A percentile compares a stretch with the other conserved stretches of the same genome.
Conservation (phyloP, 1,284 basidiomycete genomes). For the Rhodotorula mucilaginosa region DNA sequence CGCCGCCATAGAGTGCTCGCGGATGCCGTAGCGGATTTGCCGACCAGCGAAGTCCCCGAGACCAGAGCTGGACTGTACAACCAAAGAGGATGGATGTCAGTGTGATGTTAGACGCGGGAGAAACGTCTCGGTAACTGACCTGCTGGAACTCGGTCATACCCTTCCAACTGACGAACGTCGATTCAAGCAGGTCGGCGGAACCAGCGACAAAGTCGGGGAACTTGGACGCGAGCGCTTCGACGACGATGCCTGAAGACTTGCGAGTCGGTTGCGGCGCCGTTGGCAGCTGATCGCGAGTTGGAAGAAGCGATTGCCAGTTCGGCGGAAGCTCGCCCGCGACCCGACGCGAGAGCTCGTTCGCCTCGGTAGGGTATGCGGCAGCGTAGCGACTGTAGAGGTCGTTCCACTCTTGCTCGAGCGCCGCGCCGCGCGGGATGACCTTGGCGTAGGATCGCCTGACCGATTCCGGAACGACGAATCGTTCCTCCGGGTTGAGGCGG, state of each 20-base stretch:
- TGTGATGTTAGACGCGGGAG: not conserved
- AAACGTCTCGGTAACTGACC: conserved; percentile 49
- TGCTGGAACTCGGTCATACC: conserved; percentile 86
- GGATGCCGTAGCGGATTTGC: conserved; percentile 59
- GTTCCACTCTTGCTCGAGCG: conserved; percentile 74
- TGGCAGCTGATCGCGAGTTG: conserved; percentile 72
- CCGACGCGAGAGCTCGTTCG: conserved; percentile 80
- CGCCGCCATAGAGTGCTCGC: conserved; percentile 83
- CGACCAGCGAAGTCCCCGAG: conserved; percentile 81
- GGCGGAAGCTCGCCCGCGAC: conserved; percentile 79
- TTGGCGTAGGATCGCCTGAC: conserved; percentile 68
- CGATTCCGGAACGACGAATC: conserved; percentile 74
- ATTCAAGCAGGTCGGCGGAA: conserved; percentile 42
- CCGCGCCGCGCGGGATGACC: conserved; percentile 68
- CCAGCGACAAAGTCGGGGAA: conserved; percentile 65
- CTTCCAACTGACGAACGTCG: conserved; percentile 64
- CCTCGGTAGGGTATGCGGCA: conserved; percentile 75
- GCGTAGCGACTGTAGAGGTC: conserved; percentile 68
- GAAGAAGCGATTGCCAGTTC: conserved; percentile 88
- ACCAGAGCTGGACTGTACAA: conserved; percentile 66
- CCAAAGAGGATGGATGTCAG: not conserved
- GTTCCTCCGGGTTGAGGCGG: conserved; percentile 74
- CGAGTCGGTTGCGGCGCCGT: conserved; percentile 87
- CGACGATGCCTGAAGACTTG: conserved; percentile 86
- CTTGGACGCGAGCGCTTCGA: conserved; percentile 69